Base-by-base conservation (phyloP, 2,329 filamentous ascomycete species). In the Penicillium olsonii region DNA sequence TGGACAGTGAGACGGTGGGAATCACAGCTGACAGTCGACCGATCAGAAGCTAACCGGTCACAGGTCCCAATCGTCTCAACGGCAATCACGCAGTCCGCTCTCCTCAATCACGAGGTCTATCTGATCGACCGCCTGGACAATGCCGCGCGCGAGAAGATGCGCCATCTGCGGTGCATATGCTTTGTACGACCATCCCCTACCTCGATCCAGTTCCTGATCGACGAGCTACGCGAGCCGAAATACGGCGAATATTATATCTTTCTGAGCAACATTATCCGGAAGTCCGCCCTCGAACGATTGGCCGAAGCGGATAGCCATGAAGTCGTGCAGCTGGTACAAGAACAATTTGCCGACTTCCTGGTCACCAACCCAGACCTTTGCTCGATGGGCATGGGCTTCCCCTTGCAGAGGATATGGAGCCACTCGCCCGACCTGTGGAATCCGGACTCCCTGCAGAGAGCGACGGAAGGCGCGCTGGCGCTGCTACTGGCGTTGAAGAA, bases 301-400 rank as follows among this genome's bases (percentile, higher is more conserved):
- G 94, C 94, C 27, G 95, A 99, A 77, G 92, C 94, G 20, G 94
- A 99, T 68, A 92, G 96, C 61, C 91, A 99, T 66, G 95, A 99
- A 73, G 90, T 99, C 29, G 92, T 99, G 57, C 95, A 92, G 67
- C 79, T 84, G 11, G 88, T 99, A 1, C 92, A 97, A 67, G 94
- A 99, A 73, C 90, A 95, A 68, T 99, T 97, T 70, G 91, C 92
- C 54, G 94, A 99, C 69, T 99, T 92, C 66, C 83, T 94, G 38
- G 91, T 96, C 65, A 84, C 97, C 66, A 99, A 99, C 66, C 90
- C 92, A 1, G 95, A 99, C 64, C 78, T 99, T 1, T 95, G 94
- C 70, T 90, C 90, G 4, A 75, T 96, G 45, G 85, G 87, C 52
- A 74, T 96, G 33, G 80, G 81, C 3, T 84, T 85, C 52, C 90